Conservation (phyloP, 2,329 filamentous ascomycete genomes). For the Alternaria arbusti region DNA sequence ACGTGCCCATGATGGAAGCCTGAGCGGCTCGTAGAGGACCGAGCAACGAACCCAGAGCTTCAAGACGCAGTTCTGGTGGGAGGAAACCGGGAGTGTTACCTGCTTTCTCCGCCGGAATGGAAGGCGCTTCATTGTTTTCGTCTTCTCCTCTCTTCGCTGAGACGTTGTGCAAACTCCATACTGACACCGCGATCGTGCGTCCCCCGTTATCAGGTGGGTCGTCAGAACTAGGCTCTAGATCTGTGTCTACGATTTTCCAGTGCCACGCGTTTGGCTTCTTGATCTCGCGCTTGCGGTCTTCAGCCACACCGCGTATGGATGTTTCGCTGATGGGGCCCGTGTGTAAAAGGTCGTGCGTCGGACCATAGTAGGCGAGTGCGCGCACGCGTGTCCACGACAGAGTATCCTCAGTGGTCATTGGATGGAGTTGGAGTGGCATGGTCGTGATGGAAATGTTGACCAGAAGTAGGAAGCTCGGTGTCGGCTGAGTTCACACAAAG, state of each 20-base stretch:
- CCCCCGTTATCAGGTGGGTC: conserved; percentile 33
- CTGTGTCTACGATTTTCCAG: conserved; percentile 43
- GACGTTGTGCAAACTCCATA: conserved; percentile 35
- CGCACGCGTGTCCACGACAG: conserved; percentile 40
- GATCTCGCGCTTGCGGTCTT: conserved; percentile 31
- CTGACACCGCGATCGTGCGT: conserved; percentile 34
- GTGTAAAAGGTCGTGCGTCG: conserved; percentile 39
- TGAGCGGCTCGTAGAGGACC: conserved; percentile 30
- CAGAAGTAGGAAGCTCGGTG: too few species aligned
- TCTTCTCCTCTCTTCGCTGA: neutral
- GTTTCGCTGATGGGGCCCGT: conserved; percentile 28
- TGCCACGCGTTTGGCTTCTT: conserved; percentile 33
- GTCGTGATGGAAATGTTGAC: too few species aligned
- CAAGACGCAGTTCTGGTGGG: conserved; percentile 66
- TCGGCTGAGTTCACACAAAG: neutral
- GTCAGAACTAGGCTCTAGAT: conserved; percentile 27
- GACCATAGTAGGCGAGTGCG: conserved; percentile 36
- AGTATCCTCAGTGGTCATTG: conserved; percentile 28
- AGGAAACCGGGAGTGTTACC: conserved; percentile 67
- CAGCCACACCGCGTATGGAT: conserved; percentile 32
- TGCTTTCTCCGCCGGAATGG: conserved; percentile 4
- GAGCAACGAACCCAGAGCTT: conserved; percentile 35
- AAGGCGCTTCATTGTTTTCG: neutral
- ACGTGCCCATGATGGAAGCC: conserved; percentile 33
- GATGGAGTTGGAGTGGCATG: conserved; percentile 35